Evolutionary conservation across 768 basidiomycete genomes (phyloP).

Genomic region (Asterophora lycoperdoides): DNA sequence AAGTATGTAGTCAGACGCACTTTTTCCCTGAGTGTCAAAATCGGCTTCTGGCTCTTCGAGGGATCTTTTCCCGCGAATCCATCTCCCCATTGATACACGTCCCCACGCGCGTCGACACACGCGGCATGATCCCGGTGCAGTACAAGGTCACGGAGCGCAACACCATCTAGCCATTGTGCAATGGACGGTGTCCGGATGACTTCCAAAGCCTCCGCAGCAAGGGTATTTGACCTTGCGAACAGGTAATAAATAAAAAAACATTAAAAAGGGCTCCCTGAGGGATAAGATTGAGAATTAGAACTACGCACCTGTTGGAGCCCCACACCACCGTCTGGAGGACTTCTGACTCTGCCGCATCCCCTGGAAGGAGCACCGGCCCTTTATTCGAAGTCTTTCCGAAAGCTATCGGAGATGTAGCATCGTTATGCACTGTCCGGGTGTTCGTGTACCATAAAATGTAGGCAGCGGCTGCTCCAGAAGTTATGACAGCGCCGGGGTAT

Average conservation of each 20-base stretch:
- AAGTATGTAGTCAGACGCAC: conserved; percentile 30
- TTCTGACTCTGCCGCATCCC: conserved; percentile 22
- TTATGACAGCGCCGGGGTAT: conserved; percentile 19
- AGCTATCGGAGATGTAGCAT: conserved; percentile 15
- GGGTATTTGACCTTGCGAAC: conserved; percentile 38
- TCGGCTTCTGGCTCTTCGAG: conserved; percentile 33
- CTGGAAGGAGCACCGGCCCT: conserved; percentile 3
- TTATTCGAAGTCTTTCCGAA: conserved; percentile 13
- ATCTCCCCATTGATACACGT: conserved; percentile 83
- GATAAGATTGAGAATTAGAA: neutral
- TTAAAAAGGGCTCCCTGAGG: neutral
- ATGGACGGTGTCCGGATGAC: conserved; percentile 46
- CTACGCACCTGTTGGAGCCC: conserved; percentile 68
- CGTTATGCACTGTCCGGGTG: conserved; percentile 29
- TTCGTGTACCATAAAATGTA: conserved; percentile 37
- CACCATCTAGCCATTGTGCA: conserved; percentile 56
- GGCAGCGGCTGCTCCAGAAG: conserved; percentile 30
- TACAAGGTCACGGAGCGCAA: conserved; percentile 70
- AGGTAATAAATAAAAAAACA: neutral
- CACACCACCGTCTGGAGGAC: conserved; percentile 54
- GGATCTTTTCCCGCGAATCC: conserved; percentile 45
- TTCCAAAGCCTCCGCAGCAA: conserved; percentile 38
- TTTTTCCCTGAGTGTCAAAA: conserved; percentile 59
- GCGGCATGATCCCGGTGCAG: conserved; percentile 65
- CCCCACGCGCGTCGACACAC: conserved; percentile 74